Conservation (phyloP, 192 early-diverging fungal genomes). For the Linnemannia hyalina region DNA sequence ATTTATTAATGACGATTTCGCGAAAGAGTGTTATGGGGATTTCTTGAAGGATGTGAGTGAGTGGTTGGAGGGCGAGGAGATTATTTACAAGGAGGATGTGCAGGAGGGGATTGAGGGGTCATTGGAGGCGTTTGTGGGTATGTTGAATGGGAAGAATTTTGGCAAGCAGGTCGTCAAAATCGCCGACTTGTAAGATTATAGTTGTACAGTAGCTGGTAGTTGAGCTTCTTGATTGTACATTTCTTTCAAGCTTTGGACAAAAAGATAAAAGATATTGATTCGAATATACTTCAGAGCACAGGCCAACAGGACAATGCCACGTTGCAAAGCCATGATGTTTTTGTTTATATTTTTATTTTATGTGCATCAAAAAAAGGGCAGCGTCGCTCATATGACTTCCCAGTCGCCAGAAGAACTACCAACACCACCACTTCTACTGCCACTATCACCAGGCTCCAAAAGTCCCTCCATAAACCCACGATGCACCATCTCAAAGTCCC, state of each 20-base stretch:
- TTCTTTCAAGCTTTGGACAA: too few species aligned
- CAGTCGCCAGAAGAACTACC: constrained; percentile 6
- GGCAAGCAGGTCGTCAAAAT: constrained; percentile 75
- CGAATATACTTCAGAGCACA: background rate
- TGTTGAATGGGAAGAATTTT: constrained; percentile 78
- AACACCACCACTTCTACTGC: background rate
- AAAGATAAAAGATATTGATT: too few species aligned
- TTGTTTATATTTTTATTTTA: background rate
- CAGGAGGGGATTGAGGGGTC: constrained; percentile 50
- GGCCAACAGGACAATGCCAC: background rate
- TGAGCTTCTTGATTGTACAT: too few species aligned
- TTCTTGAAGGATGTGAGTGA: constrained; percentile 45
- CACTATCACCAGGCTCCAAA: constrained; percentile 10
- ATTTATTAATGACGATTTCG: constrained; percentile 68
- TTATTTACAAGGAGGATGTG: constrained; percentile 55
- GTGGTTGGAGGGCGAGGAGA: constrained; percentile 40
- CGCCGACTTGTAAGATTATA: constrained; percentile 53
- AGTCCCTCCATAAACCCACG: constrained; percentile 51
- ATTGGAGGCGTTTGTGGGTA: constrained; percentile 68
- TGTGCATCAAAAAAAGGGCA: background rate
- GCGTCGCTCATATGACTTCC: constrained; percentile 12
- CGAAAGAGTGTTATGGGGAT: constrained; percentile 47
- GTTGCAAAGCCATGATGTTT: background rate
- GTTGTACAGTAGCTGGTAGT: background rate
- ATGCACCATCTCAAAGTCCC: constrained; percentile 49